Base-by-base conservation (phyloP, 2,329 filamentous ascomycete genomes). In the Diaporthe helianthi region DNA sequence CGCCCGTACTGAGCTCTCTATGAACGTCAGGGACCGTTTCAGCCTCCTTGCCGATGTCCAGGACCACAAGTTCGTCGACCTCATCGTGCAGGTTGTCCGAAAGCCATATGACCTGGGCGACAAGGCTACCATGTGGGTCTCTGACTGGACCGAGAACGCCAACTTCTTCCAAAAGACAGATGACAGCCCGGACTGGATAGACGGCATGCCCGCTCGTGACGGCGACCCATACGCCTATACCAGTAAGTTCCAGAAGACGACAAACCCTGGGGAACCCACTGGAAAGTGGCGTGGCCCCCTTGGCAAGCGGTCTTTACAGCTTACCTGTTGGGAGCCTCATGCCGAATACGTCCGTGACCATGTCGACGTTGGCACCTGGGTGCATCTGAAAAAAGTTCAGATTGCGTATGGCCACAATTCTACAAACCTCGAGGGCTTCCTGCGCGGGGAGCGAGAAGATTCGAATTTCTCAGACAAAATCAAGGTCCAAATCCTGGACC, bases 111-210 rank as follows among this genome's bases (percentile, higher is more conserved):
- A 83, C 36, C 24, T 74, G 8, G 76, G 76, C 26, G 83, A 85
- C 31, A 86, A 80, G 68, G 79, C 87, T 15, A 87, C 88, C 6
- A 72, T 97, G 0, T 94, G 94, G 82, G 81, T 97, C 22, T 92
- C 92, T 0, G 94, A 98, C 78, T 97, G 94, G 78, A 97, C 93
- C 0, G 81, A 87, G 63, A 93, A 98, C 75, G 75, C 83, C 0
- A 70, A 75, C 1, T 89, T 98, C 69, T 90, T 85, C 72, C 79
- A 89, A 44, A 88, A 81, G 60, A 74, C 75, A 13, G 79, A 75
- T 69, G 76, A 76, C 29, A 74, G 71, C 24, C 72, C 78, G 3
- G 73, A 77, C 1, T 75, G 72, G 26, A 72, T 77, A 2, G 73
- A 77, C 1, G 77, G 77, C 8, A 73, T 73, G 4, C 66, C 73